Percentiles rank a stretch among this genome's conserved stretches.
phyloP scores from a whole-genome alignment of 495 filamentous ascomycete species.

The Melanomma pulvis-pyrius region DNA sequence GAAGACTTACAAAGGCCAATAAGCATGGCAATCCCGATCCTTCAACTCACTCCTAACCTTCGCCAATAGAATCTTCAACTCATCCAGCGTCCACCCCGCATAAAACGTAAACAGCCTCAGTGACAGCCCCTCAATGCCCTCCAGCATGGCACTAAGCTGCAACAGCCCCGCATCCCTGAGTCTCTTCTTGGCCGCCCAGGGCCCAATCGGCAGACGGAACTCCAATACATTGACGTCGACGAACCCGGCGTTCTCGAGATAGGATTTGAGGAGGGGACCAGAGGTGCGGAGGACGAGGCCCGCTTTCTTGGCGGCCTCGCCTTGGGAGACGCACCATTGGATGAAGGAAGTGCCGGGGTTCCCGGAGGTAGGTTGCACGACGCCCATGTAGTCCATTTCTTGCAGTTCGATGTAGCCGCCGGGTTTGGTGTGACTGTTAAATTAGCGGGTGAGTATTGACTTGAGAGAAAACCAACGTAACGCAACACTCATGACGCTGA shows the following conservation, averaged over 20 bases:
- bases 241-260: conserved; percentile 16
- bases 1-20: conserved; percentile 19
- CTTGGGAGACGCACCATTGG: conserved; percentile 17
- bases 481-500: not conserved
- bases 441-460: not conserved
- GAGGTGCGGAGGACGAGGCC: conserved; percentile 11
- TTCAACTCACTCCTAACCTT: conserved; percentile 20
- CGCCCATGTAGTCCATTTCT: conserved; percentile 28
- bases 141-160: conserved; percentile 25
- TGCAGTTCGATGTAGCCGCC: conserved; percentile 25
- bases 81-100: conserved; percentile 15
- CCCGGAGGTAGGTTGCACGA: conserved; percentile 13
- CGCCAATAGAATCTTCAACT: conserved; percentile 19
- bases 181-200: conserved; percentile 11
- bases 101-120: conserved; percentile 20
- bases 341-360: conserved; percentile 7
- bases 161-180: conserved; percentile 19
- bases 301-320: conserved; percentile 13
- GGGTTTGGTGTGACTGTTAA: conserved; percentile 16
- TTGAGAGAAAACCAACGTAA: not conserved
- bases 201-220: conserved; percentile 16
- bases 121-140: conserved; percentile 17
- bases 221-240: conserved; percentile 13
- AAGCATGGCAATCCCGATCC: conserved; percentile 14
- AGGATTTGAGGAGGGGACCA: not conserved